Conservation (phyloP, 139 green algal genomes). For the Chlamydomonas sp. region DNA sequence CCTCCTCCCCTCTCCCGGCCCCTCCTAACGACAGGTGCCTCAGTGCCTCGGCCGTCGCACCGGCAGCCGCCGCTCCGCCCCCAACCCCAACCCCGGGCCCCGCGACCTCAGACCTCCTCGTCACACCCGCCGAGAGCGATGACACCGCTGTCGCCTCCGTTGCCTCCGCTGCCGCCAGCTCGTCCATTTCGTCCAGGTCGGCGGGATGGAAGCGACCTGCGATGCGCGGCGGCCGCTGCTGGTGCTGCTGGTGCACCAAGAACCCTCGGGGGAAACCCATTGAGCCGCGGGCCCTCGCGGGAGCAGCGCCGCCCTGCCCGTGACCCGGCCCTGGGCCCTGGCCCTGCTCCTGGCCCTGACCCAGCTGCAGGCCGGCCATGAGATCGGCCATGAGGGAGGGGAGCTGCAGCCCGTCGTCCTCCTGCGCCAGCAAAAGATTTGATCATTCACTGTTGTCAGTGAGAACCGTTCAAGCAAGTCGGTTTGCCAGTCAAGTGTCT, state of each 20-base stretch:
- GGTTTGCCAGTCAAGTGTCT: no score
- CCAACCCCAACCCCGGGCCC: not conserved
- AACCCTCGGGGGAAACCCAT: no score
- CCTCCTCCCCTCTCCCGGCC: no score
- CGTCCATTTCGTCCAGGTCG: conserved; percentile 22
- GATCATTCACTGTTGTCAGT: not conserved
- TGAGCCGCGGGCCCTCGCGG: not conserved
- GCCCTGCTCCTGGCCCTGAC: not conserved
- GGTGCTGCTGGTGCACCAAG: not conserved
- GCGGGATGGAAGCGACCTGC: conserved; percentile 26
- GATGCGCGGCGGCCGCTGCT: not conserved
- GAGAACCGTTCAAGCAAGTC: not conserved
- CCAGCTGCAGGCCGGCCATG: not conserved
- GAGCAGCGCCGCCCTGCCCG: no score
- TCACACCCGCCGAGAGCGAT: no score
- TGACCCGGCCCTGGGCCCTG: no score
- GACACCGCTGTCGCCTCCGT: no score
- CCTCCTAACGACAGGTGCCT: no score
- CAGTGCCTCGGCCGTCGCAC: not conserved
- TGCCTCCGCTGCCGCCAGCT: not conserved
- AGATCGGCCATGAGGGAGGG: conserved; percentile 1
- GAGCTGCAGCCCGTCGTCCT: conserved; percentile 32
- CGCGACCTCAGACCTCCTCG: not conserved
- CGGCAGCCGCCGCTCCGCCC: not conserved
- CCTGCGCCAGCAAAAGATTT: not conserved